Evolutionary conservation across 148 eudicot species (phyloP), one percentile per base, ranked within the genome.

Genomic region (Rhododendron mucronatum): DNA sequence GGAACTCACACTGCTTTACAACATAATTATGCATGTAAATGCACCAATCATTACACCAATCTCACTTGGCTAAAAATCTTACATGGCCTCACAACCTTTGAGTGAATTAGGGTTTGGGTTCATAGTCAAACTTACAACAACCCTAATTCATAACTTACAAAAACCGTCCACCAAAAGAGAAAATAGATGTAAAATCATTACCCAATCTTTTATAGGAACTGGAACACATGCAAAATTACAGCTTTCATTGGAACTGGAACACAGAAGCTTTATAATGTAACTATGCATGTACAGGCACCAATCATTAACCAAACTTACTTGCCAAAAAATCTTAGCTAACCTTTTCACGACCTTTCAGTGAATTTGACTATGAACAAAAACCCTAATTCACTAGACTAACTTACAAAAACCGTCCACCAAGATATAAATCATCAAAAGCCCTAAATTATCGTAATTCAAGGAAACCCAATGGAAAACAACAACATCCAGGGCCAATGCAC

Each of bases 161-260:
- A 55, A 55, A 55, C 61, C 50, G 18, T 53, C 61, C 21, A 15
- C 61, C 61, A 55, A 55, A 55, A 55, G 61, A 55, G 16, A 16
- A 83, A 67, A 15, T 41, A 28, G 3, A 69, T 47, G 65, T 12
- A 50, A 30, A 74, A 20, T 48, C 23, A 4, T 15, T 45, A 37
- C 6, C 15, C 59, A 45, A 47, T 47, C 50, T 47, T 47, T 47
- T 9, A 47, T 47, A 47, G 50, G 50, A 47, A 47, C 50, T 9
- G 12, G 50, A 83, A 65, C 71, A n/a, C 41, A 83, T 71, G 45
- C 85, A 83, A 71, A 83, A 47, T 73, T 57, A 26, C 59, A 69
- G 18, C 80, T 20, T 73, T 48, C 10, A 21, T 33, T 20, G 80
- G 53, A 30, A 33, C 50, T 14, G 20, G 50, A 69, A 23, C 73